These are phyloP conservation scores for Diplogelasinospora grovesii DNA, from an alignment of 495 filamentous ascomycete genomes.

Conservation along the genomic window DNA sequence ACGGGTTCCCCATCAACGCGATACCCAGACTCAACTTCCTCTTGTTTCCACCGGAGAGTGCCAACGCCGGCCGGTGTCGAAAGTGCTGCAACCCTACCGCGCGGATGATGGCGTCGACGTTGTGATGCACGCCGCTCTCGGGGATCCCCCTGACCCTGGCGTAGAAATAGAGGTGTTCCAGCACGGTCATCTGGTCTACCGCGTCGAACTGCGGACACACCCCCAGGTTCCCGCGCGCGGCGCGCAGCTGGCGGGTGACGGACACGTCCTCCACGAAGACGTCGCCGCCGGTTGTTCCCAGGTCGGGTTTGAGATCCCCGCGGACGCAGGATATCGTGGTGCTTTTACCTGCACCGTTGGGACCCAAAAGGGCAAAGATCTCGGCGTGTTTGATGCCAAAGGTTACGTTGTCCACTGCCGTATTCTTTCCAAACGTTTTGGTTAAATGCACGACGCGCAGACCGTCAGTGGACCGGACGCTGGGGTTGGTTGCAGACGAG, in stretches of 20 bases:
- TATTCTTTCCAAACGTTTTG: constrained; percentile 63
- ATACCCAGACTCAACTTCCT: constrained; percentile 66
- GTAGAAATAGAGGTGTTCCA: constrained; percentile 69
- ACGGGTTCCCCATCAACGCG: constrained; percentile 67
- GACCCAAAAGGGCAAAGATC: constrained; percentile 79
- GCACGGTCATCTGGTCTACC: constrained; percentile 63
- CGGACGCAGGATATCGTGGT: constrained; percentile 80
- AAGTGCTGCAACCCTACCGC: constrained; percentile 57
- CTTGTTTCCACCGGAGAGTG: constrained; percentile 68
- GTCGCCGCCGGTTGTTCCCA: constrained; percentile 50
- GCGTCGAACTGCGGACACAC: constrained; percentile 72
- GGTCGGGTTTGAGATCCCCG: constrained; percentile 67
- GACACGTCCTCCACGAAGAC: constrained; percentile 69
- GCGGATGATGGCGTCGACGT: constrained; percentile 51
- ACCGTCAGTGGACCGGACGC: constrained; percentile 52
- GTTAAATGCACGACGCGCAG: constrained; percentile 69
- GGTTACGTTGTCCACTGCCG: constrained; percentile 73
- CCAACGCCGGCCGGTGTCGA: constrained; percentile 53
- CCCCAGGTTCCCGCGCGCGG: constrained; percentile 64
- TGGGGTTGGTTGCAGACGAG: constrained; percentile 30
- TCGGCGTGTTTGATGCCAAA: constrained; percentile 73
- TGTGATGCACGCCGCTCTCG: constrained; percentile 54
- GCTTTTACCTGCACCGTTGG: constrained; percentile 84
- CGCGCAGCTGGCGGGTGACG: constrained; percentile 55
- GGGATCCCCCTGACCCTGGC: constrained; percentile 61